These are phyloP conservation scores for Albophoma yamanashiensis DNA, from an alignment of 2,329 filamentous ascomycete genomes.

Conservation along the genomic window DNA sequence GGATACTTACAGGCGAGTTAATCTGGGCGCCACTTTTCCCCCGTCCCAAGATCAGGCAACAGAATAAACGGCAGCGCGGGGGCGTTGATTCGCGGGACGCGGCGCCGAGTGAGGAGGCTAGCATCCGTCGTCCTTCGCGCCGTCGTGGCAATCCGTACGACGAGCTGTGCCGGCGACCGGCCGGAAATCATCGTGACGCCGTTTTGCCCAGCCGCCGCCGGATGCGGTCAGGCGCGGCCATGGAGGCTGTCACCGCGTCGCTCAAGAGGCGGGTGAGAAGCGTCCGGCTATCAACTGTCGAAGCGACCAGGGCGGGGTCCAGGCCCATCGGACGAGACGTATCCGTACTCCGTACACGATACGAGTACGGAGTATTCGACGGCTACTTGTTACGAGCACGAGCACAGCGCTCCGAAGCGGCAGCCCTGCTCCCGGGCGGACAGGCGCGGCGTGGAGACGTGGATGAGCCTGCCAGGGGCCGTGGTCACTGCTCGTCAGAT, in stretches of 20 bases:
- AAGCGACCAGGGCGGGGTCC: no score
- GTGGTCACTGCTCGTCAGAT: neutral
- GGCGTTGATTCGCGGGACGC: neutral
- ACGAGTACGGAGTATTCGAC: neutral
- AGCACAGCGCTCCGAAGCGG: neutral
- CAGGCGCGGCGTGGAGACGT: neutral
- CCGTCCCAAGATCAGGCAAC: slow-evolving; percentile 6
- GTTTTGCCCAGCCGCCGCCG: neutral
- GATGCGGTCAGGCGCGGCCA: neutral
- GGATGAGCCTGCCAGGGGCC: neutral
- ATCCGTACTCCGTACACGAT: no score
- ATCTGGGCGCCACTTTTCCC: slow-evolving; percentile 1
- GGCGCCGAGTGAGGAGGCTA: neutral
- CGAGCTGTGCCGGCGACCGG: neutral
- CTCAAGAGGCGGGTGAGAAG: neutral
- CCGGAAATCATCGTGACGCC: neutral
- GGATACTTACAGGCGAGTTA: slow-evolving; percentile 1
- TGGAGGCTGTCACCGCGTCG: neutral
- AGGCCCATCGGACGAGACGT: neutral
- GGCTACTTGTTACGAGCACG: neutral
- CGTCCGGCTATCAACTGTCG: no score
- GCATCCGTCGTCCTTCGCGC: neutral
- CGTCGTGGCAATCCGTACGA: neutral
- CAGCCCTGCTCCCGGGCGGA: neutral
- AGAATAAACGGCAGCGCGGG: slow-evolving; percentile 5